Conservation (phyloP, 805 yeast species). For the Candida koratica region DNA sequence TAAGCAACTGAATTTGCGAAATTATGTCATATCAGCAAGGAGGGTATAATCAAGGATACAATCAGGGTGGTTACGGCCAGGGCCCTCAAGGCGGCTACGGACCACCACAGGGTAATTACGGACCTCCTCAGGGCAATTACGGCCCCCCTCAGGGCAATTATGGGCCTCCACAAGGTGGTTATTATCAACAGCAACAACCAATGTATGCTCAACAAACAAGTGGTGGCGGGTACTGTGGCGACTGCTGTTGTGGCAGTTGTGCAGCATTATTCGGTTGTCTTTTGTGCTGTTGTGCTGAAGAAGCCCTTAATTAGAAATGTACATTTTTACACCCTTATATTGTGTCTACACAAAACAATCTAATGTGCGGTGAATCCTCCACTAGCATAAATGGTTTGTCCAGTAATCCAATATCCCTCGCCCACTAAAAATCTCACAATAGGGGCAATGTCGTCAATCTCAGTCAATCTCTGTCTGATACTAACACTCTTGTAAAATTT, state of each 20-base stretch:
- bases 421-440: constrained; percentile 55
- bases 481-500: constrained; percentile 54
- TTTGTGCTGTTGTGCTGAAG: constrained; percentile 9
- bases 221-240: constrained; percentile 25
- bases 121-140: constrained; percentile 15
- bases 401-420: constrained; percentile 68
- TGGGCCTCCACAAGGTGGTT: constrained; percentile 27
- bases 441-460: constrained; percentile 60
- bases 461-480: constrained; percentile 49
- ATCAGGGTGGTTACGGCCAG: constrained; percentile 15
- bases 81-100: constrained; percentile 18
- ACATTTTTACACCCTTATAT: background rate
- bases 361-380: constrained; percentile 66
- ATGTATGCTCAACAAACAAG: constrained; percentile 35
- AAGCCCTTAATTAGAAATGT: constrained; percentile 5
- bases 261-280: constrained; percentile 23
- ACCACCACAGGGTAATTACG: constrained; percentile 25
- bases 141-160: constrained; percentile 19
- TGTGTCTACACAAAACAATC: too few species aligned
- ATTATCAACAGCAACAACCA: constrained; percentile 41
- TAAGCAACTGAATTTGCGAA: constrained; percentile 5
- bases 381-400: constrained; percentile 61
- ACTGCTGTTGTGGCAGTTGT: constrained; percentile 37
- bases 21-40: constrained; percentile 9
- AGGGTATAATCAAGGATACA: constrained; percentile 11